phyloP scores from a whole-genome alignment of 2,329 filamentous ascomycete species.

The Penicillium sp. region DNA sequence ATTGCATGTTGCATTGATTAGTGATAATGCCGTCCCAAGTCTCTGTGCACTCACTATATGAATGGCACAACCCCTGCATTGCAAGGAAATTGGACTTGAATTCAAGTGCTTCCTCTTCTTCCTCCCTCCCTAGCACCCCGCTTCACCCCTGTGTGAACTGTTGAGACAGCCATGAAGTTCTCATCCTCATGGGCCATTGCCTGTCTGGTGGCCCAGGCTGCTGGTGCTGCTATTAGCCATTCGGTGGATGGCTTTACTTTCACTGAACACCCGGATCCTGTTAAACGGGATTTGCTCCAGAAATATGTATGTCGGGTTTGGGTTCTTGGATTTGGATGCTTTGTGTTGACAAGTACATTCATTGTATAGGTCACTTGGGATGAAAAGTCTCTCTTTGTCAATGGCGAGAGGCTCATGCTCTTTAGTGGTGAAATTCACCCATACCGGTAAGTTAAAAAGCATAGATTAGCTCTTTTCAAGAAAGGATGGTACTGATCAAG shows the following conservation, averaged over 20 bases:
- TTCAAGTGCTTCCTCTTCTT: not conserved
- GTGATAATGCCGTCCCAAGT: constrained; percentile 2
- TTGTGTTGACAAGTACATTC: not conserved
- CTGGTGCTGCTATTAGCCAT: constrained; percentile 52
- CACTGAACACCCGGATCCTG: constrained; percentile 36
- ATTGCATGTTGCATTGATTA: constrained; percentile 7
- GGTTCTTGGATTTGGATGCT: not conserved
- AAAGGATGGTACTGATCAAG: constrained; percentile 2
- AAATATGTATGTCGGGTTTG: constrained; percentile 50
- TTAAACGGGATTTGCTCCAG: constrained; percentile 53
- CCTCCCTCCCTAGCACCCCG: not conserved
- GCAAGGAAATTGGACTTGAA: not conserved
- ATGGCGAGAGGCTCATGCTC: constrained; percentile 68
- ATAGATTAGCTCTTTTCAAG: not conserved
- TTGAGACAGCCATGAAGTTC: constrained; percentile 42
- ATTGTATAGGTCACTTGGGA: constrained; percentile 65
- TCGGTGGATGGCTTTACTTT: constrained; percentile 52
- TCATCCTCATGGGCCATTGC: constrained; percentile 32
- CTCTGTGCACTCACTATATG: constrained; percentile 18
- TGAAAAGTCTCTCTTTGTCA: constrained; percentile 67
- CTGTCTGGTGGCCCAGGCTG: constrained; percentile 47
- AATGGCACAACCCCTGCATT: constrained; percentile 18
- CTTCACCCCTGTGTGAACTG: not conserved
- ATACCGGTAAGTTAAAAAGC: constrained; percentile 48
- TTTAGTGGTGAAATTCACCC: constrained; percentile 75